phyloP scores from a whole-genome alignment of 2,329 filamentous ascomycete species.

The Ophiostoma ulmi region DNA sequence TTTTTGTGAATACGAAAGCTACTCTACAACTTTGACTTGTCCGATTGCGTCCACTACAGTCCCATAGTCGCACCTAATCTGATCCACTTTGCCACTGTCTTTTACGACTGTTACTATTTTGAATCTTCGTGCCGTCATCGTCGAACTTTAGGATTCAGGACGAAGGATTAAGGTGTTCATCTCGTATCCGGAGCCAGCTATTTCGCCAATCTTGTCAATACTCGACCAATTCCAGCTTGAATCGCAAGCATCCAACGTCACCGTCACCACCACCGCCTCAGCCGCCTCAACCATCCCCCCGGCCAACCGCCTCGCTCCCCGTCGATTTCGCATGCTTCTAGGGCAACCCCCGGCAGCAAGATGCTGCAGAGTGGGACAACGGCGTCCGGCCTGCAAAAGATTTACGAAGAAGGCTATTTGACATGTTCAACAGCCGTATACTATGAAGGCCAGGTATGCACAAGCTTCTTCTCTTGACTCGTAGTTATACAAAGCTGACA shows the following conservation, averaged over 20 bases:
- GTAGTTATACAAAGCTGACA: background rate
- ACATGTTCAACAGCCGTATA: conserved; percentile 94
- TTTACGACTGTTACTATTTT: conserved; percentile 10
- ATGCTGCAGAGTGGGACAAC: conserved; percentile 50
- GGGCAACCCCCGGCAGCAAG: conserved; percentile 30
- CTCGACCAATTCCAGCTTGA: background rate
- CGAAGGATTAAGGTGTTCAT: background rate
- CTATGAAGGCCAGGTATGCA: conserved; percentile 78
- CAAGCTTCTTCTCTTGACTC: background rate
- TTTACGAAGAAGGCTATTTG: conserved; percentile 93
- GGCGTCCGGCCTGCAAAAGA: conserved; percentile 81
- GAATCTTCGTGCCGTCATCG: background rate
- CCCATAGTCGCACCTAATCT: background rate
- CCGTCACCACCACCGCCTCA: background rate
- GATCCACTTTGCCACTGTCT: conserved; percentile 14
- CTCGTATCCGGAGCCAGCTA: background rate
- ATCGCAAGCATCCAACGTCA: background rate
- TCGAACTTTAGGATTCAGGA: background rate
- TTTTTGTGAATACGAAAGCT: background rate
- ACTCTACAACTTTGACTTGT: background rate
- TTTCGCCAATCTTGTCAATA: background rate
- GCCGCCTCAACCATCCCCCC: background rate
- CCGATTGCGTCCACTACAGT: background rate
- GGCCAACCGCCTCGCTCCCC: conserved; percentile 7
- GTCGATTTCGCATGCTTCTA: conserved; percentile 24